phyloP scores from a whole-genome alignment of 2,329 filamentous ascomycete species.

The Blumeria graminis region DNA sequence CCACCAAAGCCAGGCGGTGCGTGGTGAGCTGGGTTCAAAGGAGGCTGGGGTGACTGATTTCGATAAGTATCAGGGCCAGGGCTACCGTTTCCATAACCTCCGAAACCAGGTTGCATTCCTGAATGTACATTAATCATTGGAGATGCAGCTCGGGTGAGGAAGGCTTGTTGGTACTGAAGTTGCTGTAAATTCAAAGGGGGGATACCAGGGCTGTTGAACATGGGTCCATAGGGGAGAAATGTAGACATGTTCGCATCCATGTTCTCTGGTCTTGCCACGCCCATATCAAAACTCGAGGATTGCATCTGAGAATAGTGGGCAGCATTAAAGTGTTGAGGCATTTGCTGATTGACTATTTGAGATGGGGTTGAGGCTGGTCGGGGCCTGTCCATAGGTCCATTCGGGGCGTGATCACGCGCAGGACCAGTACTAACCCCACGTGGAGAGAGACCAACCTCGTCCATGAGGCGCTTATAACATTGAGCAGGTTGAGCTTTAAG shows the following conservation, averaged over 20 bases:
- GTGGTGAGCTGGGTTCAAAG: constrained; percentile 17
- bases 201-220: constrained; percentile 26
- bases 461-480: constrained; percentile 96
- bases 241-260: constrained; percentile 25
- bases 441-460: constrained; percentile 79
- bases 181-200: constrained; percentile 25
- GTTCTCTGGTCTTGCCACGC: constrained; percentile 27
- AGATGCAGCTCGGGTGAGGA: constrained; percentile 27
- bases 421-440: constrained; percentile 21
- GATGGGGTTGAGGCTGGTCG: constrained; percentile 28
- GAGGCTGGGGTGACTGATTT: constrained; percentile 19
- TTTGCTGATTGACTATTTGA: constrained; percentile 23
- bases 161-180: constrained; percentile 32
- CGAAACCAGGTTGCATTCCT: constrained; percentile 29
- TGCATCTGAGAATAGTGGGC: constrained; percentile 29
- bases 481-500: constrained; percentile 87
- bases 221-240: constrained; percentile 26
- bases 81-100: constrained; percentile 24
- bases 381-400: constrained; percentile 23
- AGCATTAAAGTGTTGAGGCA: constrained; percentile 18
- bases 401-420: constrained; percentile 11
- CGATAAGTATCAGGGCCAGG: constrained; percentile 31
- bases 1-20: constrained; percentile 23
- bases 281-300: constrained; percentile 24
- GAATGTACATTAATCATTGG: constrained; percentile 33